Evolutionary conservation across 2,329 filamentous ascomycete species (phyloP).

Genomic region (Cercospora sp.): DNA sequence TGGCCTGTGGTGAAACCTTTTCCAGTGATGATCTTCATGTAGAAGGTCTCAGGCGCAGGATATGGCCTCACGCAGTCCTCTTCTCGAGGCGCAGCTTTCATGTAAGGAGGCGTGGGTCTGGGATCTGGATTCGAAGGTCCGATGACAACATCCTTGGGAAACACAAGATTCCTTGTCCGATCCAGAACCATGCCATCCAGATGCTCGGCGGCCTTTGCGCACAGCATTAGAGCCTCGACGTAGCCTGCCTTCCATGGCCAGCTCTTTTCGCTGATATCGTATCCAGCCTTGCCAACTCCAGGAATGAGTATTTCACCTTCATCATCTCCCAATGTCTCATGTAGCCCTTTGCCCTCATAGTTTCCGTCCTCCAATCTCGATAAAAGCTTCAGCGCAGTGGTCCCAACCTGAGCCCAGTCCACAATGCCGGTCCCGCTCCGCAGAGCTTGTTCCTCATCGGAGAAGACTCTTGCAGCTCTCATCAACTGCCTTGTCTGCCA

Average conservation of each 20-base stretch:
- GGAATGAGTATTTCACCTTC: conserved; percentile 43
- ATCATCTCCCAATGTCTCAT: conserved; percentile 55
- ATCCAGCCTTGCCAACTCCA: conserved; percentile 57
- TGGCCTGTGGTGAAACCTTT: conserved; percentile 77
- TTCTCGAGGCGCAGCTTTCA: conserved; percentile 65
- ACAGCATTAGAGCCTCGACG: conserved; percentile 75
- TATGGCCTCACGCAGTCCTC: conserved; percentile 73
- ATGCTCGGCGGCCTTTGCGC: conserved; percentile 74
- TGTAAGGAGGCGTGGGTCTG: conserved; percentile 66
- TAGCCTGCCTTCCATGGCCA: conserved; percentile 87
- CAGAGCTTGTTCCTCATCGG: conserved; percentile 53
- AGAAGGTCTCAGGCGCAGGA: conserved; percentile 71
- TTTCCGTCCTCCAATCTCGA: conserved; percentile 67
- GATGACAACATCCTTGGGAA: conserved; percentile 70
- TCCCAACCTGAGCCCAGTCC: conserved; percentile 70
- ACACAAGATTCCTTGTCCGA: conserved; percentile 63
- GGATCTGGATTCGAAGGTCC: conserved; percentile 83
- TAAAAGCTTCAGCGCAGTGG: conserved; percentile 61
- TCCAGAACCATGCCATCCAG: conserved; percentile 78
- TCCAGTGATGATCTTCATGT: conserved; percentile 78
- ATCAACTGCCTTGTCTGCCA: conserved; percentile 68
- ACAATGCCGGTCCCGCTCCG: conserved; percentile 58
- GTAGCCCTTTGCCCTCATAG: conserved; percentile 67
- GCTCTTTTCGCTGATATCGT: conserved; percentile 71
- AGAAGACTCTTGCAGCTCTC: conserved; percentile 54